Base-by-base conservation (phyloP, 495 filamentous ascomycete genomes). In the Penicillium turbatum region DNA sequence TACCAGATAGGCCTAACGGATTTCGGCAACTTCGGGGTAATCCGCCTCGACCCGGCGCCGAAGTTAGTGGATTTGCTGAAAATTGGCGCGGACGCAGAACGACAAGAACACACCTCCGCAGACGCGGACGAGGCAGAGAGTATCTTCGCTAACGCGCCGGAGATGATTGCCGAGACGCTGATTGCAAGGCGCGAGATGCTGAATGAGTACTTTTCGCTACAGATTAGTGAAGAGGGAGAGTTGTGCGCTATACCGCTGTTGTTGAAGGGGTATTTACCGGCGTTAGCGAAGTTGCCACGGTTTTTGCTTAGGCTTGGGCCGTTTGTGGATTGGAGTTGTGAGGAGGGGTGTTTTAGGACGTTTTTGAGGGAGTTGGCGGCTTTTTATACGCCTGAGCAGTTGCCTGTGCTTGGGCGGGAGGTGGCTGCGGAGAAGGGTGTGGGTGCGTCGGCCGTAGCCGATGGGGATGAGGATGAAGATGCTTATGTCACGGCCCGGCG, bases 1-100 rank as follows among this genome's bases (percentile, higher is more conserved):
- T 97, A 99, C 72, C 95, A 99, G 70, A 74, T 97, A 40, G 95
- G 92, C 2, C 80, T 99, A 38, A 96, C 93, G 0, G 90, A 97
- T 64, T 99, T 97, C 68, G 90, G 87, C 2, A 97, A 97, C 64
- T 97, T 96, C 66, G 95, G 95, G 13, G 63, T 76, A 45, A 95
- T 97, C 60, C 79, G 78, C 8, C 88, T 97, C 51, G 81, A 86
- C 45, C 88, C 91, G 1, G 78, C 89, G 1, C 80, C 96, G 0
- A 78, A 82, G 47, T 70, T 97, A 9, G 67, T 75, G 12, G 83
- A 88, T 46, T 69, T 97, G 9, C 75, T 99, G 0, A 64, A 70
- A 29, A 77, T 96, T 30, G 93, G 85, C 2, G 89, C 84, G 1
- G 82, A 86, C 44, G 72, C 83, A 21, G 90, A 95, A 62, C 60